Conservation (phyloP, 768 basidiomycete species). For the Phlegmacium glaucopus region DNA sequence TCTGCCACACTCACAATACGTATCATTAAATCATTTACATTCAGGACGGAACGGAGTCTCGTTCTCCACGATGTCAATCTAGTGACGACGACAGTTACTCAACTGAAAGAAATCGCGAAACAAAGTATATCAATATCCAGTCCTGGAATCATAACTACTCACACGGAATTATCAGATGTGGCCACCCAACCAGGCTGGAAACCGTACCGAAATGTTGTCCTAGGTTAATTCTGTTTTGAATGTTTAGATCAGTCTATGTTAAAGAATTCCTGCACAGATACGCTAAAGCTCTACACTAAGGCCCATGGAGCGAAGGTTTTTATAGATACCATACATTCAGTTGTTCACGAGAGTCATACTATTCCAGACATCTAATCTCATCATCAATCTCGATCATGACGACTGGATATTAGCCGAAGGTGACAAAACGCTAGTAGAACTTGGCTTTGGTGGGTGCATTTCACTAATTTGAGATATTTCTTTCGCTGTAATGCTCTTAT, state of each 20-base stretch:
- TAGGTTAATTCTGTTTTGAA: conserved; percentile 49
- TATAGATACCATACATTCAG: not conserved
- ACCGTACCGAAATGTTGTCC: conserved; percentile 68
- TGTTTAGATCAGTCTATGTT: conserved; percentile 1
- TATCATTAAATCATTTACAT: conserved; percentile 93
- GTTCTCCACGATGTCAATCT: conserved; percentile 83
- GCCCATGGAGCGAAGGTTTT: conserved; percentile 92
- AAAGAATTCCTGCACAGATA: conserved; percentile 51
- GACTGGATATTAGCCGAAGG: conserved; percentile 86
- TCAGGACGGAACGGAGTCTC: conserved; percentile 83
- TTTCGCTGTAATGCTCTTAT: not conserved
- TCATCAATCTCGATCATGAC: conserved; percentile 96
- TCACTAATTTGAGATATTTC: not conserved
- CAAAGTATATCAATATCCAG: conserved; percentile 45
- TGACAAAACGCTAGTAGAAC: conserved; percentile 55
- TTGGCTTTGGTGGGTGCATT: conserved; percentile 69
- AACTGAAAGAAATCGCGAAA: conserved; percentile 68
- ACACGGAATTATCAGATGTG: conserved; percentile 47
- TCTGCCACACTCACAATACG: conserved; percentile 86
- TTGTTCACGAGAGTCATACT: not conserved
- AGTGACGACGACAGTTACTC: conserved; percentile 70
- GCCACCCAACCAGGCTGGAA: conserved; percentile 81
- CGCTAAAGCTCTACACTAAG: conserved; percentile 89
- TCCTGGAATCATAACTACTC: conserved; percentile 5
- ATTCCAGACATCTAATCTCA: conserved; percentile 87